Evolutionary conservation across 1,139 yeast species (phyloP), one percentile per base, ranked within the genome.

Genomic region (Saccharomyces hybrid): DNA sequence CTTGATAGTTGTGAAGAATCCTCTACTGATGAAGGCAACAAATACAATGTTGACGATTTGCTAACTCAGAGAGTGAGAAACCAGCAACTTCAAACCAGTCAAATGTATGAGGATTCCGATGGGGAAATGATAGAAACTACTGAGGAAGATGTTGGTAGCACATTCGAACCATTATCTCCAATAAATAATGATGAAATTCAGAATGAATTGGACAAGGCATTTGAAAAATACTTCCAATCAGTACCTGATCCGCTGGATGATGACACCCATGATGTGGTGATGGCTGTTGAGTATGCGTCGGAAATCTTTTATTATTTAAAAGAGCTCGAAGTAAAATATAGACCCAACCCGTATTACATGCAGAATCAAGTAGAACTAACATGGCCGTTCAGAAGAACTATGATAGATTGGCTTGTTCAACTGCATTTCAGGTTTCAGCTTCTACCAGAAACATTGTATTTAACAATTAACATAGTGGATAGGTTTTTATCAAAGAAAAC

Each of bases 401-500:
- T 91, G 57, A 79, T 91, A 58, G 96, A 89, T 72, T 91, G 98
- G 98, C 82, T 91, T 50, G 95, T 91, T 24, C 96, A 90, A 71
- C 95, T 90, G 27, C 98, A 91, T 72, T 78, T 82, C 53, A 78
- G 96, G 62, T 89, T 91, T 70, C 86, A 86, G 66, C 76, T 91
- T 57, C 77, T 91, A 54, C 96, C 97, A 0, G 98, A 91, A 70
- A 91, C 97, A 0, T 76, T 91, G 54, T 91, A 78, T 67, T 77
- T 91, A 56, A 84, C 96, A 2, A 86, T 90, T 48, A 91, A 91
- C 71, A 87, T 86, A 67, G 87, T 91, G 63, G 97, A 91, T 71
- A 79, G 98, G 58, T 90, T 91, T 68, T 77, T 91, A 59, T 74
- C 82, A 42, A 80, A 81, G 63, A 78, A 89, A 64, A 83, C 82